Base-by-base conservation (phyloP, 768 basidiomycete genomes). In the Tephrocybe sp. region DNA sequence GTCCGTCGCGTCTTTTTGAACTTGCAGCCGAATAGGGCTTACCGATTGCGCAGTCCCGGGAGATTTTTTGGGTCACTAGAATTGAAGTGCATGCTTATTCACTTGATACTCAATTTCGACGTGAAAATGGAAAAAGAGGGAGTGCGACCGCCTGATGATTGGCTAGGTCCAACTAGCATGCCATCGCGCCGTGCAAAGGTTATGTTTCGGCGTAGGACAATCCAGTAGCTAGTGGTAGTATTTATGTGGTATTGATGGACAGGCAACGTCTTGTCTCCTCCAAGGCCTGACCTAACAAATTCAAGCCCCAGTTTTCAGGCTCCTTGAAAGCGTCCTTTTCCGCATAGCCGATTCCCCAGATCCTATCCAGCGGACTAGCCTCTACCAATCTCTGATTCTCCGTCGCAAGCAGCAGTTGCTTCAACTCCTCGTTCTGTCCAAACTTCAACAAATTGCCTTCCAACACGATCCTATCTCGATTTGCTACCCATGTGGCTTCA, bases 311-410 rank as follows among this genome's bases (percentile, higher is more conserved):
- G 9, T 67, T 45, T n/a, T 62, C 62, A 52, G 60, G 58, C 49
- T 60, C 62, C 39, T 59, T 65, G 54, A 75, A 43, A 40, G 82
- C 82, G 45, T 72, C 72, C 57, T 71, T 68, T 62, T 70, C 76
- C 4, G 72, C 72, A 55, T 70, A 79, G 22, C 83, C 82, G 45
- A 85, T 74, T 0, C 83, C 84, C 83, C 83, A 86, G 16, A 84
- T 79, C 51, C 73, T 60, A 60, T 86, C 83, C 8, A 66, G 52
- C 12, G 82, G 82, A 63, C 80, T 83, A 19, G 82, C 80, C 61
- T 86, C 84, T 0, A 81, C 80, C 23, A 84, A 48, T 48, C 53
- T 60, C 60, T 68, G 75, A 2, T 73, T 67, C 34, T 78, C 78
- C 1, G 82, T 84, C 14, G 40, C 72, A 32, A 82, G 40, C 55